Evolutionary conservation across 2,329 filamentous ascomycete genomes (phyloP), one percentile per base, ranked within the genome.

Genomic region (Fusarium siculi): DNA sequence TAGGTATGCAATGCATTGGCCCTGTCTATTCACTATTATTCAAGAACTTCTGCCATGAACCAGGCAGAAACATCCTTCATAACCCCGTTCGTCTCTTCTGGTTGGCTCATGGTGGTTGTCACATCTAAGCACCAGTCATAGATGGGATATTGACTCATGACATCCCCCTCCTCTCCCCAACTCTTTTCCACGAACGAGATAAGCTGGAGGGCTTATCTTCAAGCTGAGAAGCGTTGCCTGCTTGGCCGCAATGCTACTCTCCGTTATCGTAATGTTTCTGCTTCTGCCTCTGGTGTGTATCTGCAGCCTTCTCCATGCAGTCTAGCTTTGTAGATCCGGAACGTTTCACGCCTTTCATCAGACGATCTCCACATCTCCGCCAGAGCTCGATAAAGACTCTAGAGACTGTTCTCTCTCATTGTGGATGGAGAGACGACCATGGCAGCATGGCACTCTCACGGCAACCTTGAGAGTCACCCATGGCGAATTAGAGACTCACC

Each of bases 91-190:
- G 25, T 47, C 30, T 54, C 40, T 40, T 63, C 54, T 68, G 36
- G 66, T 71, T 68, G 70, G 70, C 37, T 63, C 47, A 52, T 59
- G 61, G 49, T 62, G 65, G 59, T 54, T 56, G 46, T 69, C 68
- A 72, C 64, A 54, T 40, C 40, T 39, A 58, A 52, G 49, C 28
- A 58, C 56, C 52, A 71, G 70, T 73, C 66, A 73, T 61, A 37
- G 52, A 65, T 32, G 39, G 49, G 62, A 44, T 64, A 40, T 74
- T 74, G 70, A 71, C 70, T 73, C 66, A 71, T 74, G 66, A 49
- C 68, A 60, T 49, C 30, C 36, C 44, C 54, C 70, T 32, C 57
- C 55, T 65, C 63, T 57, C 60, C 39, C 37, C 37, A 39, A 46
- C 28, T 53, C 53, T 68, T 61, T 57, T 66, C 54, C 62, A 36